phyloP scores from a whole-genome alignment of 768 basidiomycete genomes.

The Boletellus ananiceps region DNA sequence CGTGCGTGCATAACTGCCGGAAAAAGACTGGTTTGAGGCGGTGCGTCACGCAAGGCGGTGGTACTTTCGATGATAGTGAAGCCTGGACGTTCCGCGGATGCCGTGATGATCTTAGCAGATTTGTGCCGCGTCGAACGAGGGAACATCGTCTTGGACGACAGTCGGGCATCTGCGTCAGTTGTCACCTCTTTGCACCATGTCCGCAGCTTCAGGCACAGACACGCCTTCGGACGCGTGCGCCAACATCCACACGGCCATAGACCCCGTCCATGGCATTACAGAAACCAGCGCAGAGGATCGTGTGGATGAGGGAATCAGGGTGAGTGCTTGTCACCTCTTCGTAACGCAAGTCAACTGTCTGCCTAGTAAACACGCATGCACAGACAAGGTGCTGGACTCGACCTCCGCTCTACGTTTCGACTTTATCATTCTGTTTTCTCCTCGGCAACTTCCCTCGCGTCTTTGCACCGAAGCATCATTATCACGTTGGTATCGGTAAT shows the following conservation, averaged over 20 bases:
- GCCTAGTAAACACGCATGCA: too few species aligned
- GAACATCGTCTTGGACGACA: neutral
- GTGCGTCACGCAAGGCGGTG: neutral
- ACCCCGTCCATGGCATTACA: too few species aligned
- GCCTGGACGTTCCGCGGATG: conserved; percentile 5
- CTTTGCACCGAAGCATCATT: too few species aligned
- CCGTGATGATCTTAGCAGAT: neutral
- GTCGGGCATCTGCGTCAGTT: neutral
- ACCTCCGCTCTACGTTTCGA: too few species aligned
- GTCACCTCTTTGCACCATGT: neutral
- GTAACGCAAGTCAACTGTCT: too few species aligned
- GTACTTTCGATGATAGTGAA: neutral
- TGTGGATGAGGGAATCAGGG: too few species aligned
- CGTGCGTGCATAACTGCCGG: conserved; percentile 3
- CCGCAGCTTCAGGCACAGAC: conserved; percentile 1
- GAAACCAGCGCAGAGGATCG: too few species aligned
- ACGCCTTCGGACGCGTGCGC: neutral
- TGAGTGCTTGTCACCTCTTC: too few species aligned
- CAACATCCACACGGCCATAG: too few species aligned
- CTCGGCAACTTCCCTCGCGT: too few species aligned
- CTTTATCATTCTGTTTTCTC: too few species aligned
- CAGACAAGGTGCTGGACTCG: too few species aligned
- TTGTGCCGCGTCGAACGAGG: neutral
- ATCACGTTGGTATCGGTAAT: neutral
- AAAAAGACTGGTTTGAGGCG: neutral